These are phyloP conservation scores for Bipolaris oryzae DNA, from an alignment of 2,329 filamentous ascomycete genomes.

Conservation along the genomic window DNA sequence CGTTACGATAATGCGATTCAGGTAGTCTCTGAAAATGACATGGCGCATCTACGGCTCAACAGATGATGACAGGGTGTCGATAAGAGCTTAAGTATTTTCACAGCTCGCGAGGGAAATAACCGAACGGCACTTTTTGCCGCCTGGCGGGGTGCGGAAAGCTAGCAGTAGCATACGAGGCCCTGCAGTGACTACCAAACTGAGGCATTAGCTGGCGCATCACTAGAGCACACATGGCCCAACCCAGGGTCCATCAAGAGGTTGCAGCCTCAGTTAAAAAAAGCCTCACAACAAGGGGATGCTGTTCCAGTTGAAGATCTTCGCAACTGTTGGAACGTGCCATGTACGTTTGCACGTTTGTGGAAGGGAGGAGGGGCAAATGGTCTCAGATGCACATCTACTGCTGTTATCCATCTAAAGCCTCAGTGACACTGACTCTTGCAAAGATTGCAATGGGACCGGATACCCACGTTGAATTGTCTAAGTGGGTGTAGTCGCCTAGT, in stretches of 20 bases:
- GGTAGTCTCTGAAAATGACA: not conserved
- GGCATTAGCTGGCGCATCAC: slow-evolving; percentile 6
- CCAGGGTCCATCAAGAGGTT: slow-evolving; percentile 10
- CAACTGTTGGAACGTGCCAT: not conserved
- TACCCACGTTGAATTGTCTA: not conserved
- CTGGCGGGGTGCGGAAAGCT: not conserved
- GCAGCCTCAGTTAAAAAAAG: slow-evolving; percentile 8
- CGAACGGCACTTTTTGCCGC: not conserved
- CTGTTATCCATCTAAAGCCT: slow-evolving; percentile 6
- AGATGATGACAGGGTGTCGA: not conserved
- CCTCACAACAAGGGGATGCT: not conserved
- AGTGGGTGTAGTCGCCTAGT: slow-evolving; percentile 3
- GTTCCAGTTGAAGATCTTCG: not conserved
- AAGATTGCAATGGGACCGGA: slow-evolving; percentile 6
- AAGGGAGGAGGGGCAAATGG: slow-evolving; percentile 5
- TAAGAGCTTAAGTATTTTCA: not conserved
- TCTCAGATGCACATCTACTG: slow-evolving; percentile 8
- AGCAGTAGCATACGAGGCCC: not conserved
- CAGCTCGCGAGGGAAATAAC: too few species aligned
- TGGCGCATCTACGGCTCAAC: not conserved
- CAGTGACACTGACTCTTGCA: not conserved
- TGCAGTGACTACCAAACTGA: slow-evolving; percentile 3
- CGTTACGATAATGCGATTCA: not conserved
- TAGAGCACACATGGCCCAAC: not conserved
- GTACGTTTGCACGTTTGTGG: slow-evolving; percentile 1